Conservation (phyloP, 2,329 filamentous ascomycete species). For the Zymoseptoria passerinii region DNA sequence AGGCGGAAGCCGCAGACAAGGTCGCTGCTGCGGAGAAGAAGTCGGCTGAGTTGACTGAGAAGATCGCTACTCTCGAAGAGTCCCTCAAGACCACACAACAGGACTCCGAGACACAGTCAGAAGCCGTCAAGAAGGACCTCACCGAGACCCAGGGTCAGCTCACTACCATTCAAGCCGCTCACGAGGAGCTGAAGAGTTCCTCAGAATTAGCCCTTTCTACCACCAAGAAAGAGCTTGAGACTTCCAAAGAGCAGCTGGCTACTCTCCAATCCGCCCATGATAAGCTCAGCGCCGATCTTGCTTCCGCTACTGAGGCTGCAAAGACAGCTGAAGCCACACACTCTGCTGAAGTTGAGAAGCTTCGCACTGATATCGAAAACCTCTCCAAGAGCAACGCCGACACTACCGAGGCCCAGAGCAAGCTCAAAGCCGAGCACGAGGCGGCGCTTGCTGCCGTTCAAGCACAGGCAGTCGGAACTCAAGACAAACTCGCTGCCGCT, state of each 20-base stretch:
- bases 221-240: slow-evolving; percentile 14
- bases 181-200: slow-evolving; percentile 14
- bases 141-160: slow-evolving; percentile 10
- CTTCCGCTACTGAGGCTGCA: not conserved
- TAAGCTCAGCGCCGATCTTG: not conserved
- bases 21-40: not conserved
- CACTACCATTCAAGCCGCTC: slow-evolving; percentile 10
- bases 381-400: slow-evolving; percentile 10
- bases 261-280: slow-evolving; percentile 2
- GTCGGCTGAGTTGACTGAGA: not conserved
- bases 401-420: slow-evolving; percentile 11
- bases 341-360: slow-evolving; percentile 7
- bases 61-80: not conserved
- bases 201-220: slow-evolving; percentile 10
- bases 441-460: slow-evolving; percentile 12
- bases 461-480: slow-evolving; percentile 11
- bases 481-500: slow-evolving; percentile 7
- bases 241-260: slow-evolving; percentile 12
- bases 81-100: not conserved
- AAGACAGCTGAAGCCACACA: not conserved
- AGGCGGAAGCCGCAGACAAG: slow-evolving; percentile 10
- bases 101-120: slow-evolving; percentile 4
- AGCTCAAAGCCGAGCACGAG: slow-evolving; percentile 13
- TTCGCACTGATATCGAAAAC: slow-evolving; percentile 12
- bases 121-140: slow-evolving; percentile 11